Conservation (phyloP, 345 rosid species). For the Nephelium lappaceum region DNA sequence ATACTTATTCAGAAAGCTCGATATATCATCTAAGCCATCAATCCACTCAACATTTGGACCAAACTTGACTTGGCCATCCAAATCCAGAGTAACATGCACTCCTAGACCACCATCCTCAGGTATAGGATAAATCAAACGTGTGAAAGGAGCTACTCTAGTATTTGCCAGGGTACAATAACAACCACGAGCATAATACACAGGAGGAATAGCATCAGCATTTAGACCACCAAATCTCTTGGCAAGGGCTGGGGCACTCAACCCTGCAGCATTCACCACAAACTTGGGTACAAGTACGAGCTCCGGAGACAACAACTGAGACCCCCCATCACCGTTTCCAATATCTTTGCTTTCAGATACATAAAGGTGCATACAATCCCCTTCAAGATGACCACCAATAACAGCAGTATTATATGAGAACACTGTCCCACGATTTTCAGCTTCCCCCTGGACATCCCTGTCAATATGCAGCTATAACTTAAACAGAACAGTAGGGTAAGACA, state of each 20-base stretch:
- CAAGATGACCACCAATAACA: conserved; percentile 64
- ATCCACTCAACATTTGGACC: conserved; percentile 99
- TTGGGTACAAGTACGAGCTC: conserved; percentile 65
- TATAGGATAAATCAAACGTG: conserved; percentile 76
- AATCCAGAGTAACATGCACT: conserved; percentile 87
- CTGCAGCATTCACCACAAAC: conserved; percentile 82
- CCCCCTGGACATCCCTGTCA: conserved; percentile 70
- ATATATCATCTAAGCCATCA: conserved; percentile 48
- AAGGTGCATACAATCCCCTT: conserved; percentile 56
- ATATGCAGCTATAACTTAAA: conserved; percentile 40
- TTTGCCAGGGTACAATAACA: conserved; percentile 74
- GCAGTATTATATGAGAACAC: conserved; percentile 79
- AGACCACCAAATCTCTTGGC: conserved; percentile 72
- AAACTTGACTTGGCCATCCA: conserved; percentile 86
- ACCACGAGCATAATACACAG: conserved; percentile 74
- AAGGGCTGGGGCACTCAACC: conserved; percentile 67
- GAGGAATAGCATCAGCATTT: conserved; percentile 45
- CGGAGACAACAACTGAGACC: conserved; percentile 30
- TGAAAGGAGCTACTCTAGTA: conserved; percentile 54
- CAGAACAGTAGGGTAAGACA: background rate
- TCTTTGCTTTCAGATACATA: conserved; percentile 50
- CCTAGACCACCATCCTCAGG: conserved; percentile 96
- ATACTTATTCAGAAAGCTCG: conserved; percentile 81
- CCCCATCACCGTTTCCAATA: conserved; percentile 49
- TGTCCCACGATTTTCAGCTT: conserved; percentile 67